Percentiles rank a stretch among this genome's conserved stretches.
phyloP scores from a whole-genome alignment of 306 rosid species.

The Gillenia trifoliata region DNA sequence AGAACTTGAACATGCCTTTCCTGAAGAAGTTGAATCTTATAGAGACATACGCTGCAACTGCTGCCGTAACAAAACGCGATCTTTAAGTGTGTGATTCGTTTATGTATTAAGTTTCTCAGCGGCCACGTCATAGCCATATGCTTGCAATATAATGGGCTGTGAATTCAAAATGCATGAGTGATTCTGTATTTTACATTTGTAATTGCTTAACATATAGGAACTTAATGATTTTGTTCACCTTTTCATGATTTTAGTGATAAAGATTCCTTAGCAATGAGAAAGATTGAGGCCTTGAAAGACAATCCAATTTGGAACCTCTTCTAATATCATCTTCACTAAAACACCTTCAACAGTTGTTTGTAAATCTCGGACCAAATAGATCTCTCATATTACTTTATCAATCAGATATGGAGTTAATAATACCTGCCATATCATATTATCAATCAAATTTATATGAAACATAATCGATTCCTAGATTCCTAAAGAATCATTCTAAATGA shows the following conservation, averaged over 20 bases:
- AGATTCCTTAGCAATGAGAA: too few species aligned
- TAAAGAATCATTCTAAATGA: too few species aligned
- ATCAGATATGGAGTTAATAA: too few species aligned
- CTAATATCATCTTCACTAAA: too few species aligned
- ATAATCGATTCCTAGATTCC: too few species aligned
- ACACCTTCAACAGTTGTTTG: too few species aligned
- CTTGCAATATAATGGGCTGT: conserved; percentile 3
- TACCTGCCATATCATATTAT: too few species aligned
- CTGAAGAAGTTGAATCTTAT: conserved; percentile 69
- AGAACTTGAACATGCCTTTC: conserved; percentile 82
- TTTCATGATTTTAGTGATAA: not conserved
- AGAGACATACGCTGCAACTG: conserved; percentile 87
- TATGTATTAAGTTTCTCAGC: conserved; percentile 9
- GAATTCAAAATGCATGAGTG: not conserved
- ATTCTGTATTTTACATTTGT: not conserved
- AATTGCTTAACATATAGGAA: not conserved
- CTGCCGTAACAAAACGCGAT: conserved; percentile 77
- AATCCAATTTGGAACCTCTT: too few species aligned
- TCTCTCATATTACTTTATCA: too few species aligned
- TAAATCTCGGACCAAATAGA: too few species aligned
- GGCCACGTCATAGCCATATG: conserved; percentile 1
- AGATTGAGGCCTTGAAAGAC: too few species aligned
- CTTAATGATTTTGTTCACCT: not conserved
- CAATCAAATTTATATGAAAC: too few species aligned
- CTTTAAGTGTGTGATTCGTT: conserved; percentile 24